Evolutionary conservation across 352 stramenopile species (phyloP).

Genomic region (Phytophthora sp.): DNA sequence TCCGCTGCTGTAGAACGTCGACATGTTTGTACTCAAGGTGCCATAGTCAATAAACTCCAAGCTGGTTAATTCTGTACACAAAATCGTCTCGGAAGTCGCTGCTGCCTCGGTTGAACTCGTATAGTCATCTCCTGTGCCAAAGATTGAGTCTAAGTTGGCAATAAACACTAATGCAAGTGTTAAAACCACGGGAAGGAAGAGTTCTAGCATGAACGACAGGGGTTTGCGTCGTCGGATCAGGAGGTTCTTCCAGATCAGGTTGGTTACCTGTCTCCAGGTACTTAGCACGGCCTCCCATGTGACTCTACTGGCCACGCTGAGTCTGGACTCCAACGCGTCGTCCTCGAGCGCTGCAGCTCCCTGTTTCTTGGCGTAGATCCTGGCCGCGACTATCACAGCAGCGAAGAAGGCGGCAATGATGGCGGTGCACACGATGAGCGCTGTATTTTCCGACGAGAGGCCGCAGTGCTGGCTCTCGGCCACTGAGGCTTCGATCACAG

Average conservation of each 20-base stretch:
- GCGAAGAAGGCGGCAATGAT: slow-evolving; percentile 34
- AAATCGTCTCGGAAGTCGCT: slow-evolving; percentile 25
- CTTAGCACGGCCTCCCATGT: slow-evolving; percentile 38
- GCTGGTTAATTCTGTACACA: slow-evolving; percentile 45
- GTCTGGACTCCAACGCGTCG: slow-evolving; percentile 34
- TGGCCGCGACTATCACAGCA: slow-evolving; percentile 27
- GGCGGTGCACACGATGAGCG: slow-evolving; percentile 33
- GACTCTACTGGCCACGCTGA: slow-evolving; percentile 26
- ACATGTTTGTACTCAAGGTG: slow-evolving; percentile 47
- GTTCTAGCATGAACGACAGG: slow-evolving; percentile 63
- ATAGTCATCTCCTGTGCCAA: slow-evolving; percentile 30
- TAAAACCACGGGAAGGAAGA: slow-evolving; percentile 60
- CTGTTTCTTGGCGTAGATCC: slow-evolving; percentile 31
- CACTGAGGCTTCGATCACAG: slow-evolving; percentile 48
- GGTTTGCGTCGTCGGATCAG: slow-evolving; percentile 53
- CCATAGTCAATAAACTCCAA: slow-evolving; percentile 44
- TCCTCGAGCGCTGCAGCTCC: not conserved
- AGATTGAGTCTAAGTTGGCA: slow-evolving; percentile 61
- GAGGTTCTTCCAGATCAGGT: slow-evolving; percentile 81
- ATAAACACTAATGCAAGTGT: slow-evolving; percentile 62
- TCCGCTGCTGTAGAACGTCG: slow-evolving; percentile 66
- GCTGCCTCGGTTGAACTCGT: slow-evolving; percentile 27
- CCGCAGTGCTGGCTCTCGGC: slow-evolving; percentile 46
- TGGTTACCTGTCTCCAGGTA: slow-evolving; percentile 58
- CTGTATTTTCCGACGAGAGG: slow-evolving; percentile 38